These are phyloP conservation scores for Coemansia sp. DNA, from an alignment of 192 early-diverging fungal species.

Conservation along the genomic window DNA sequence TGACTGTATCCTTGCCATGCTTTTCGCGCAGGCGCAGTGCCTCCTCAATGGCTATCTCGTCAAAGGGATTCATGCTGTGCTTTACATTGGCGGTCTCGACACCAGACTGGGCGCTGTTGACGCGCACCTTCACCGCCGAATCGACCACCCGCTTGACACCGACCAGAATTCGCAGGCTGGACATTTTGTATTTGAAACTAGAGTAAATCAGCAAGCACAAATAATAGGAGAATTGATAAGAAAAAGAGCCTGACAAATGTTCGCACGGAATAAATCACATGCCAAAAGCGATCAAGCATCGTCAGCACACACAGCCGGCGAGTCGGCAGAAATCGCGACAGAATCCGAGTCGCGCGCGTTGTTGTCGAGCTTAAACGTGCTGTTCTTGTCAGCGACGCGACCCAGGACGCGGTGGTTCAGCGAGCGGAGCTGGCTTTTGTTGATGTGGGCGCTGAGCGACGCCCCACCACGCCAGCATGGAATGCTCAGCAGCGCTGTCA, in stretches of 20 bases:
- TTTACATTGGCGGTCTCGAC: conserved; percentile 92
- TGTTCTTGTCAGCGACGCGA: conserved; percentile 24
- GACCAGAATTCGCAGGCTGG: conserved; percentile 76
- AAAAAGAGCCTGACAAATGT: neutral
- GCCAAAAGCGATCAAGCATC: neutral
- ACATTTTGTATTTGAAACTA: conserved; percentile 15
- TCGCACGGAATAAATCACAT: conserved; percentile 3
- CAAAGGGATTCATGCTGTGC: conserved; percentile 99
- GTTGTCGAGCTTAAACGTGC: conserved; percentile 29
- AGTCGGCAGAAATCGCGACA: neutral
- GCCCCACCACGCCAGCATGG: conserved; percentile 72
- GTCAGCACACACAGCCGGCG: neutral
- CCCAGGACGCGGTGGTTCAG: conserved; percentile 54
- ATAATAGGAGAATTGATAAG: neutral
- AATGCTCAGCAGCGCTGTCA: conserved; percentile 54
- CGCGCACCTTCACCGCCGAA: conserved; percentile 98
- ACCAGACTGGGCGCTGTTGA: conserved; percentile 77
- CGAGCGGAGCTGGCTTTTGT: conserved; percentile 69
- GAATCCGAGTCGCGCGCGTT: conserved; percentile 19
- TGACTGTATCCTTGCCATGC: conserved; percentile 56
- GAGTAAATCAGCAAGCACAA: neutral
- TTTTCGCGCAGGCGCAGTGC: conserved; percentile 92
- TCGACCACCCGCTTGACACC: conserved; percentile 97
- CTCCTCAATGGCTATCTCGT: conserved; percentile 98
- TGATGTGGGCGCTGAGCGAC: conserved; percentile 71